Evolutionary conservation across 306 rosid genomes (phyloP), one percentile per base, ranked within the genome.

Genomic region (Elaeagnus macrophylla): DNA sequence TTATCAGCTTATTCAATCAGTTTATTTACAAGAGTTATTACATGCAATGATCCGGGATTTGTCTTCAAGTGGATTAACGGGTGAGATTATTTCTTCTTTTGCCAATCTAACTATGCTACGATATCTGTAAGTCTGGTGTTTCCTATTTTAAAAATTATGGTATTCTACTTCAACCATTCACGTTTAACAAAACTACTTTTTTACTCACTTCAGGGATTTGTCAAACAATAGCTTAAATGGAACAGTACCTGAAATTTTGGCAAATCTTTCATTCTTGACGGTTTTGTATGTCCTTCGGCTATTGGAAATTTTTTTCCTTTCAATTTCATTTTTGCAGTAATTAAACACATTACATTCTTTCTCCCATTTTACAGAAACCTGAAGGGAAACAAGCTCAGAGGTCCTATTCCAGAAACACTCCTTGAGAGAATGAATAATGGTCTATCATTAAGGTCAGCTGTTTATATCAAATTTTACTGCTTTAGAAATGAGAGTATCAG

Each of bases 141-240:
- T 25, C 32, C 4, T 25, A 25, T 25, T 25, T 25, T 1, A 25
- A 5, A n/a, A 25, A 25, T 25, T 25, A 25, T 3, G 32, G 32
- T 25, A 25, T 25, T 25, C 4, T 25, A 2, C 32, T 25, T 1
- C 32, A 25, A 1, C 4, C 32, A 25, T 25, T 25, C 32, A 25
- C 32, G 32, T 1, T 25, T 25, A 25, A 25, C 32, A 25, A 25
- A 25, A 25, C 4, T 5, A 25, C 32, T 25, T 25, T n/a, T 0
- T 51, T 20, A 18, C 35, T 60, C 9, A 57, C 54, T 54, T 54
- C 81, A 81, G 87, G 76, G 83, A 74, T 67, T 59, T 77, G 65
- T 80, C 82, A 54, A 48, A 73, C 69, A 80, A 80, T 54, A 65
- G n/a, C 53, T 71, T 81, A 13, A 59, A 59, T 12, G 89, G 82